Conservation (phyloP, 148 eudicot species). For the Rhododendron ovatum region DNA sequence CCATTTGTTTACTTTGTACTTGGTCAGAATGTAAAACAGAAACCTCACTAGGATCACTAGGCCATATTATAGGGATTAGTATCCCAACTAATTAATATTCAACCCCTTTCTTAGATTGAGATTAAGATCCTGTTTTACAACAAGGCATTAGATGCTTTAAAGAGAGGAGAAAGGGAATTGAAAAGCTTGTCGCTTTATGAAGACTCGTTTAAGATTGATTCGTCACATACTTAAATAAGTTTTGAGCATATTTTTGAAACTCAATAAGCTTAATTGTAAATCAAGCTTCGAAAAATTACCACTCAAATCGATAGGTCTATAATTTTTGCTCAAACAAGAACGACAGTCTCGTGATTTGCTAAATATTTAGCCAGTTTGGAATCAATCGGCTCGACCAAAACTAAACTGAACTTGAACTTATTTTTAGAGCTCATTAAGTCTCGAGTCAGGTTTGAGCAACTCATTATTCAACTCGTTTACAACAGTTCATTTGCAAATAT, state of each 20-base stretch:
- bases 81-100: not conserved
- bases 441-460: not conserved
- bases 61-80: not conserved
- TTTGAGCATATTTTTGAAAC: not conserved
- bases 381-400: not conserved
- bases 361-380: not conserved
- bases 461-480: not conserved
- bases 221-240: not conserved
- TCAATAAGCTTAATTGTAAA: not conserved
- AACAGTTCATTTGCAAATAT: no score
- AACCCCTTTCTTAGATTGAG: not conserved
- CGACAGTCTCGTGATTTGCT: not conserved
- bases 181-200: not conserved
- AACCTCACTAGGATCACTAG: slow-evolving; percentile 9
- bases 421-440: not conserved
- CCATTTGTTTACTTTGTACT: not conserved
- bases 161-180: not conserved
- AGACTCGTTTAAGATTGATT: not conserved
- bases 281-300: not conserved
- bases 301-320: not conserved
- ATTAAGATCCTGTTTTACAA: slow-evolving; percentile 2
- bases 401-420: not conserved
- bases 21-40: not conserved
- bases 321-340: not conserved
- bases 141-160: slow-evolving; percentile 4